A percentile compares a stretch with the other conserved stretches of the same genome.
Conservation (phyloP, 768 basidiomycete species). For the Neoboletus magnificus region DNA sequence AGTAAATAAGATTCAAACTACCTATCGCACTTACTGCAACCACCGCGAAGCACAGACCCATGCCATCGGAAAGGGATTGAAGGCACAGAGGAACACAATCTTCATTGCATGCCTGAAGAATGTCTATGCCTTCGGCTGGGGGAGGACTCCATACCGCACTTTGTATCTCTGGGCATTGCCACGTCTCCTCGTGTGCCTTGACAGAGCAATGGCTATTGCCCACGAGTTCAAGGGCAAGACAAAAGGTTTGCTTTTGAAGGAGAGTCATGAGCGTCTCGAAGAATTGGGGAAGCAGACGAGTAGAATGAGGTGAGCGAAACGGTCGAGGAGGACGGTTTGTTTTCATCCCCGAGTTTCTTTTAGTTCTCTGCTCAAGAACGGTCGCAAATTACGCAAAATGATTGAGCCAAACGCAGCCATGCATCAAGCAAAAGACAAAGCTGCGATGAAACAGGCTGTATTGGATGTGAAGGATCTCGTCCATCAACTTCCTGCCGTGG, state of each 20-base stretch:
- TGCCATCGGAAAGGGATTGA: constrained; percentile 15
- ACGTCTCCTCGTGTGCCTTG: constrained; percentile 43
- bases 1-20: constrained; percentile 22
- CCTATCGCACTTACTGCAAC: constrained; percentile 9
- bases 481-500: constrained; percentile 19
- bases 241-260: constrained; percentile 29
- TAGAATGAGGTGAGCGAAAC: constrained; percentile 30
- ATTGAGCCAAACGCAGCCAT: constrained; percentile 31
- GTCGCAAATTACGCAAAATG: constrained; percentile 26
- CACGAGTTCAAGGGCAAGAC: constrained; percentile 29
- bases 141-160: constrained; percentile 34
- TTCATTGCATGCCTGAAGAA: constrained; percentile 31
- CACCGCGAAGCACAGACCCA: neutral
- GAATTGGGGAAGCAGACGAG: constrained; percentile 31
- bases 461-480: constrained; percentile 29
- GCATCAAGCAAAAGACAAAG: constrained; percentile 25
- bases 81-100: constrained; percentile 21
- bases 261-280: too few relatives aligned
- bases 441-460: constrained; percentile 27
- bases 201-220: constrained; percentile 28
- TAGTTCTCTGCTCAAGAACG: constrained; percentile 29
- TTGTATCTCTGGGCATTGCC: too few relatives aligned
- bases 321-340: neutral
- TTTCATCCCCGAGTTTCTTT: neutral
- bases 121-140: constrained; percentile 29